These are phyloP conservation scores for Scheffersomyces spartinae DNA, from an alignment of 805 yeast genomes.

Conservation along the genomic window DNA sequence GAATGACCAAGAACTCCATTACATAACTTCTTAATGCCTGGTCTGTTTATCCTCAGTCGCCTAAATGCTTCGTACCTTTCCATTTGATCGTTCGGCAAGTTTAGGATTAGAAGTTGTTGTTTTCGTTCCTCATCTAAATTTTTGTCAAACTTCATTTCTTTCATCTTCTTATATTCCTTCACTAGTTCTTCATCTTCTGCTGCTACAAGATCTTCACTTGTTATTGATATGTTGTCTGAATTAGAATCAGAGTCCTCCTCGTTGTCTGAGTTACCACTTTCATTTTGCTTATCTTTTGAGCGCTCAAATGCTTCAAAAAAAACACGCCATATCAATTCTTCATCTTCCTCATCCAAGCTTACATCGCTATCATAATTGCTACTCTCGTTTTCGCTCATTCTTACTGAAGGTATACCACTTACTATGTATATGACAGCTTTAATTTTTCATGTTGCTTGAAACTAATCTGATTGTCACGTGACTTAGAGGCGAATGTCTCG, in stretches of 20 bases:
- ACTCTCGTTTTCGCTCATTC: too few species aligned
- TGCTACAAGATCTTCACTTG: slow-evolving; percentile 1
- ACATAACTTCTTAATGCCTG: slow-evolving; percentile 72
- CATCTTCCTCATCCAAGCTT: slow-evolving; percentile 33
- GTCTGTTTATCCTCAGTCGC: slow-evolving; percentile 54
- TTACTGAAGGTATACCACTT: too few species aligned
- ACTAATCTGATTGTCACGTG: too few species aligned
- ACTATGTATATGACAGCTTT: too few species aligned
- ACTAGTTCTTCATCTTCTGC: slow-evolving; percentile 8
- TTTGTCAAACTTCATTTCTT: slow-evolving; percentile 17
- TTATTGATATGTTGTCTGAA: too few species aligned
- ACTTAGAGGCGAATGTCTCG: too few species aligned
- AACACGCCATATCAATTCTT: slow-evolving; percentile 32
- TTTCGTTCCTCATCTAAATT: slow-evolving; percentile 39
- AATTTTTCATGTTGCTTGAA: too few species aligned
- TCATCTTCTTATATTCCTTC: slow-evolving; percentile 15
- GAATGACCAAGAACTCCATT: slow-evolving; percentile 70
- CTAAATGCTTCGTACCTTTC: slow-evolving; percentile 79
- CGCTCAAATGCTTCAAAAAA: slow-evolving; percentile 19
- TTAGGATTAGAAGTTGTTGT: slow-evolving; percentile 52
- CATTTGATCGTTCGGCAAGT: slow-evolving; percentile 74
- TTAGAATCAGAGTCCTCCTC: too few species aligned
- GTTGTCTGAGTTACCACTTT: slow-evolving; percentile 2
- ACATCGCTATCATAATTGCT: too few species aligned
- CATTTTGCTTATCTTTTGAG: slow-evolving; percentile 1